phyloP scores from a whole-genome alignment of 108 stramenopile genomes.

The Chaetoceros muelleri region DNA sequence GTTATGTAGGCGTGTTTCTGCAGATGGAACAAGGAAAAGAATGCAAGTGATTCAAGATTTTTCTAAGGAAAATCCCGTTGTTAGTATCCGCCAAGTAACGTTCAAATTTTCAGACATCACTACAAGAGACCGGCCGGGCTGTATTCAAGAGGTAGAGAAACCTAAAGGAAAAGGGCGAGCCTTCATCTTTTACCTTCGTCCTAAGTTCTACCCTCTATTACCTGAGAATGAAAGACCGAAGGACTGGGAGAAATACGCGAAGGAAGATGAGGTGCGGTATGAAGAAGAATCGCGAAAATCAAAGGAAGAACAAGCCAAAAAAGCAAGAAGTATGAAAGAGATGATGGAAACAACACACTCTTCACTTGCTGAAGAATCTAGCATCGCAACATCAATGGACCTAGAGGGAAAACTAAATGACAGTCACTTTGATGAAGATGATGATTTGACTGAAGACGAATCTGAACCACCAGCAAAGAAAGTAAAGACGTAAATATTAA shows the following conservation, averaged over 20 bases:
- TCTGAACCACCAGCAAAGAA: background rate
- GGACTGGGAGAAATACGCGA: conserved; percentile 66
- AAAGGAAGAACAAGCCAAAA: conserved; percentile 24
- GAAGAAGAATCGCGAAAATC: conserved; percentile 21
- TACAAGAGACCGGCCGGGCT: conserved; percentile 64
- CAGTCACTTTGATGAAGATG: background rate
- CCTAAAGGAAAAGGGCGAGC: conserved; percentile 50
- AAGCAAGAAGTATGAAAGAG: conserved; percentile 15
- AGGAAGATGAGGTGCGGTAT: conserved; percentile 44
- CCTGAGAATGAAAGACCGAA: conserved; percentile 54
- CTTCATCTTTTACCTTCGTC: conserved; percentile 70
- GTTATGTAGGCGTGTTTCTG: conserved; percentile 61
- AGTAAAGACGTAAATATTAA: background rate
- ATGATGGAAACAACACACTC: conserved; percentile 4
- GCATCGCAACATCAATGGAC: background rate
- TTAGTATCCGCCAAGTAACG: conserved; percentile 69
- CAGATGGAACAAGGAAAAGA: conserved; percentile 55
- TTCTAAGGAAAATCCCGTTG: conserved; percentile 59
- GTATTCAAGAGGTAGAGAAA: conserved; percentile 34
- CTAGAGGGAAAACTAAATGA: background rate
- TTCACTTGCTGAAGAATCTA: conserved; percentile 1
- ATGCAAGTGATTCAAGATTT: conserved; percentile 73
- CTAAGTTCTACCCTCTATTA: conserved; percentile 70
- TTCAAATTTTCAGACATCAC: conserved; percentile 73
- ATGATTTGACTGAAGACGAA: background rate